Percentiles rank a stretch among this genome's conserved stretches.
These are phyloP conservation scores for Fraxinus sp. DNA, from an alignment of 305 asterid species.

Conservation along the genomic window DNA sequence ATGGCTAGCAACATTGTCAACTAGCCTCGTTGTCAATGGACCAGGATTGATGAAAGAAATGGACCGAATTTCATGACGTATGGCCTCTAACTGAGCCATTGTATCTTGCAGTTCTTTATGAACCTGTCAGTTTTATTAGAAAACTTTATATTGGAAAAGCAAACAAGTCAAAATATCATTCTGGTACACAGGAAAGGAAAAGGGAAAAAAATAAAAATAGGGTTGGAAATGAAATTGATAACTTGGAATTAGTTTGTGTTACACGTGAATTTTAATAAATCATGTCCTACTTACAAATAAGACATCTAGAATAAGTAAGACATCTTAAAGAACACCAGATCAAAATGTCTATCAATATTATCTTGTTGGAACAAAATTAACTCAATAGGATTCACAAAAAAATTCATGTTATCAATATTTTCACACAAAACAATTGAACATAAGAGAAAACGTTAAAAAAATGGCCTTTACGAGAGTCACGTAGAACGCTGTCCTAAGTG, in stretches of 20 bases:
- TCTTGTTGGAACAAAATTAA: background rate
- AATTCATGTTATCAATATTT: background rate
- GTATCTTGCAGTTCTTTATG: constrained; percentile 87
- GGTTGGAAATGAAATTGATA: background rate
- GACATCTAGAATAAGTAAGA: background rate
- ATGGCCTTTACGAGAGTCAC: background rate
- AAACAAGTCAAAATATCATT: background rate
- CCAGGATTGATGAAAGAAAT: constrained; percentile 74
- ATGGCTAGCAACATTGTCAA: constrained; percentile 49
- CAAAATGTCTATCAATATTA: background rate
- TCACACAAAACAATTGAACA: background rate
- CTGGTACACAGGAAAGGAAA: background rate
- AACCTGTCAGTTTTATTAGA: constrained; percentile 41
- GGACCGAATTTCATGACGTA: constrained; percentile 72
- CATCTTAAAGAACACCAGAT: background rate
- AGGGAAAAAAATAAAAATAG: background rate
- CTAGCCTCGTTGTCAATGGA: constrained; percentile 62
- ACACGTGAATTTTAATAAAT: background rate
- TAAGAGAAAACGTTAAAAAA: background rate
- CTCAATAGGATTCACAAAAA: background rate
- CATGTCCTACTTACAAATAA: background rate
- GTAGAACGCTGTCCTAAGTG: background rate
- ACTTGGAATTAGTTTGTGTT: background rate
- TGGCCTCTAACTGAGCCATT: constrained; percentile 80
- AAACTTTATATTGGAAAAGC: constrained; percentile 7